Conservation (phyloP, 2,329 filamentous ascomycete species). For the Trichoderma sp. region DNA sequence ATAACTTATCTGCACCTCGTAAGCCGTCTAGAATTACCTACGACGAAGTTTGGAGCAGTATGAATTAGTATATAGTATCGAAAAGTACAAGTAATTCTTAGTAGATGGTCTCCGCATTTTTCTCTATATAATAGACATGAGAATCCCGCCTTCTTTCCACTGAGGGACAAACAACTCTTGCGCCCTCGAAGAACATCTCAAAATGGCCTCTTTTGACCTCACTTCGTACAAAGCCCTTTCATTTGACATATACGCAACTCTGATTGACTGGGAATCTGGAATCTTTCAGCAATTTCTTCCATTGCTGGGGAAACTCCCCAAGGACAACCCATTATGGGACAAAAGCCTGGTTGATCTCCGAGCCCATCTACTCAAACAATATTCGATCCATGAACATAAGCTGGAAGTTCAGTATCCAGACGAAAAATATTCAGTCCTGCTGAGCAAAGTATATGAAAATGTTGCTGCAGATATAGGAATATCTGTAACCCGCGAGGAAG, state of each 20-base stretch:
- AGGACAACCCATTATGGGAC: constrained; percentile 23
- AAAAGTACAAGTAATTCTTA: not conserved
- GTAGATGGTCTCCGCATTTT: not conserved
- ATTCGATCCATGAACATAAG: constrained; percentile 48
- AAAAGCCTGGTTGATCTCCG: constrained; percentile 41
- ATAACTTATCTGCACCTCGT: not conserved
- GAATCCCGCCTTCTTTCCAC: not conserved
- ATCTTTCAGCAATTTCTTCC: constrained; percentile 56
- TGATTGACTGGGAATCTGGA: constrained; percentile 73
- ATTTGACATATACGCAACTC: constrained; percentile 78
- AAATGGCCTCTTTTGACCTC: constrained; percentile 8
- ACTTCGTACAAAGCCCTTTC: constrained; percentile 46
- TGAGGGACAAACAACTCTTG: not conserved
- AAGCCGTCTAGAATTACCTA: not conserved
- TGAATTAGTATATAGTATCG: not conserved
- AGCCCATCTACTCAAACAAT: constrained; percentile 24
- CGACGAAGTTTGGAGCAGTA: not conserved
- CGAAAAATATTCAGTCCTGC: constrained; percentile 58
- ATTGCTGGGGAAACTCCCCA: constrained; percentile 32
- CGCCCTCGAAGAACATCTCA: not conserved
- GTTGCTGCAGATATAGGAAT: constrained; percentile 46
- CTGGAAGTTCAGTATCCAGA: constrained; percentile 55
- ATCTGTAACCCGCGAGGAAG: constrained; percentile 36
- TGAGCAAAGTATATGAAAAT: constrained; percentile 47
- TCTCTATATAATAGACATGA: not conserved